A percentile compares a stretch with the other conserved stretches of the same genome.
Evolutionary conservation across 1,284 basidiomycete genomes (phyloP).

Genomic region (Apiotrichum laibachii): DNA sequence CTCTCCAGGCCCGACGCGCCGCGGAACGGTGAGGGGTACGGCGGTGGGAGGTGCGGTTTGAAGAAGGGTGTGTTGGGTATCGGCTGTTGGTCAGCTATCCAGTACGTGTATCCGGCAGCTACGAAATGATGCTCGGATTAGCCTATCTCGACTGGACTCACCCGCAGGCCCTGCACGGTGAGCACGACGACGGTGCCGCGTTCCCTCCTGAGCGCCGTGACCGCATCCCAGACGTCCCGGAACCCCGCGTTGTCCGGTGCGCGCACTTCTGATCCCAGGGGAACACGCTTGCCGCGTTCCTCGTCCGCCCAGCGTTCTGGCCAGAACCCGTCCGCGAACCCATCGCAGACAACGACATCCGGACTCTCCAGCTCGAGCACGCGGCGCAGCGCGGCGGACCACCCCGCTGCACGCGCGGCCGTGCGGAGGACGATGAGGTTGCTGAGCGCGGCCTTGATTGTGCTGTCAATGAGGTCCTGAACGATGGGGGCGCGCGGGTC

Average conservation of each 20-base stretch:
- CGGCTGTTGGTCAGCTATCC: not conserved
- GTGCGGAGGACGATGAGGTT: conserved; percentile 2
- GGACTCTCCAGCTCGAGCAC: conserved; percentile 1
- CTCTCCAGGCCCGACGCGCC: not conserved
- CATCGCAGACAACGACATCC: conserved; percentile 42
- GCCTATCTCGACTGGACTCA: conserved; percentile 19
- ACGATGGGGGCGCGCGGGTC: not conserved
- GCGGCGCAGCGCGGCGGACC: conserved; percentile 26
- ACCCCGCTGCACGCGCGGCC: conserved; percentile 7
- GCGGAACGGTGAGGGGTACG: conserved; percentile 39
- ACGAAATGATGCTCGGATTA: not conserved
- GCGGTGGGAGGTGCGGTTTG: conserved; percentile 41
- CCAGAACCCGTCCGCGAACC: conserved; percentile 45
- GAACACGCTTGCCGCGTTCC: conserved; percentile 7
- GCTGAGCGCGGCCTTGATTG: conserved; percentile 10
- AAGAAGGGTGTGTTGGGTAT: conserved; percentile 26
- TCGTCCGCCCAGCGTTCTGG: conserved; percentile 41
- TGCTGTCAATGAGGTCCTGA: conserved; percentile 12
- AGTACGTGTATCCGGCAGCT: too few species aligned
- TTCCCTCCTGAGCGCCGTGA: conserved; percentile 37
- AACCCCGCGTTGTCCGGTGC: conserved; percentile 32
- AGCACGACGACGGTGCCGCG: conserved; percentile 41
- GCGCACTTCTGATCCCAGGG: not conserved
- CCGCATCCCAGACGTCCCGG: conserved; percentile 37
- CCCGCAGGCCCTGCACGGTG: conserved; percentile 42